Base-by-base conservation (phyloP, 176 grass and related monocot genomes). In the Carex pumila region DNA sequence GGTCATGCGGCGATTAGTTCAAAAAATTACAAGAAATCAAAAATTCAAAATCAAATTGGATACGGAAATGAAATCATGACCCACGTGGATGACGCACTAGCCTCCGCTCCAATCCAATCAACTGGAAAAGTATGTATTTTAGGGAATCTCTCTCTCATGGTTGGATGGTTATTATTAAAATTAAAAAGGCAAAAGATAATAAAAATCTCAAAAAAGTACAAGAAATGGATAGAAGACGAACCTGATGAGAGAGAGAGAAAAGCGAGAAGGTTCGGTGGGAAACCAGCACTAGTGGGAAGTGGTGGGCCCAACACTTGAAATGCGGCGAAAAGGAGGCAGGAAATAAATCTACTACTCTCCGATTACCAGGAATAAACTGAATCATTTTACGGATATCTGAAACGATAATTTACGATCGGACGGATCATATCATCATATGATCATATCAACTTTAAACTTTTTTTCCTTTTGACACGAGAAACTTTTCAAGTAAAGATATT, bases 281-380 rank as follows among this genome's bases (percentile, higher is more conserved):
- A 65, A 47, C 57, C 58, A 47, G 59, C 54, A 82, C 59, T 63
- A 82, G 57, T 25, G 59, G 58, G 36, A 47, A 66, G 39, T 81
- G 79, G 79, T 6, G 79, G 79, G 79, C 17, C 58, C 60, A 36
- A 45, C 31, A 39, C 37, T 8, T 47, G 9, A 47, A 47, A 82
- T 82, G 79, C 79, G 79, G 79, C 79, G 79, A 82, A 82, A 82
- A 39, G 19, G 80, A 82, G 41, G 58, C 59, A 30, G 39, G 71
- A 12, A 54, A 15, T 71, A 8, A n/a, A 17, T 69, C 14, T 30
- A 54, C 21, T 75, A 3, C 11, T 29, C 54, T 61, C 6, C 29
- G 39, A 12, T 80, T 80, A 10, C 29, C n/a, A 6, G 0, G 52
- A 62, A 60, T 62, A 34, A 12, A 1, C 56, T 80, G 50, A 12